Evolutionary conservation across 305 asterid species (phyloP).

Genomic region (Fraxinus floribunda): DNA sequence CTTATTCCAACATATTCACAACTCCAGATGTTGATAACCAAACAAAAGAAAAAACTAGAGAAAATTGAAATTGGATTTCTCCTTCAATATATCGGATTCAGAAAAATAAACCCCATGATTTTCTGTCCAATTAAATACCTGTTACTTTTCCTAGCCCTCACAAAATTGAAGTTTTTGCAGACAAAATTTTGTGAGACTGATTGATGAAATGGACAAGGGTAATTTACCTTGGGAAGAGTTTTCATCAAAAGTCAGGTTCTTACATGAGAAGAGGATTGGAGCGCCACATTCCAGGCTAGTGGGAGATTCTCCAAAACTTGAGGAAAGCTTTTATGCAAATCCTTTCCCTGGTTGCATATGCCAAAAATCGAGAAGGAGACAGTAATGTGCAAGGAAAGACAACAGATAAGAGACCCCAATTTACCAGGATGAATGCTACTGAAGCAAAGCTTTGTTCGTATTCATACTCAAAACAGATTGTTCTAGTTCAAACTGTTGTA

Average conservation of each 20-base stretch:
- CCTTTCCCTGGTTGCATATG: conserved; percentile 91
- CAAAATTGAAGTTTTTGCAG: conserved; percentile 33
- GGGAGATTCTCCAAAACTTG: conserved; percentile 67
- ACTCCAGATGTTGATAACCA: not conserved
- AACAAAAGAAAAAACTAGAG: not conserved
- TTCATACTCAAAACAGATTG: not conserved
- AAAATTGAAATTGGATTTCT: not conserved
- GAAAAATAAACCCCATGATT: not conserved
- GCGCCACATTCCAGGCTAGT: conserved; percentile 54
- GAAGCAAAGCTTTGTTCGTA: not conserved
- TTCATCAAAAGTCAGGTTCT: conserved; percentile 48
- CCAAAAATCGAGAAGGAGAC: conserved; percentile 20
- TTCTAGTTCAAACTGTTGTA: not conserved
- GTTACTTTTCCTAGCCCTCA: not conserved
- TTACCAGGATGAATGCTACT: not conserved
- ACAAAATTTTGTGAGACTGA: conserved; percentile 57
- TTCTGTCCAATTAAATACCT: not conserved
- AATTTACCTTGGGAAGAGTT: conserved; percentile 62
- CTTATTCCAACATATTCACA: not conserved
- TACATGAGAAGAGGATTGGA: conserved; percentile 61
- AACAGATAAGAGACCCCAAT: not conserved
- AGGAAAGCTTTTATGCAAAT: conserved; percentile 92
- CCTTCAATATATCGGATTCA: not conserved
- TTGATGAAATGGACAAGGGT: conserved; percentile 54
- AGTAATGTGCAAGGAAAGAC: not conserved